A percentile compares a stretch with the other conserved stretches of the same genome.
Conservation (phyloP, 345 rosid genomes). For the Pseudoturritis turrita region DNA sequence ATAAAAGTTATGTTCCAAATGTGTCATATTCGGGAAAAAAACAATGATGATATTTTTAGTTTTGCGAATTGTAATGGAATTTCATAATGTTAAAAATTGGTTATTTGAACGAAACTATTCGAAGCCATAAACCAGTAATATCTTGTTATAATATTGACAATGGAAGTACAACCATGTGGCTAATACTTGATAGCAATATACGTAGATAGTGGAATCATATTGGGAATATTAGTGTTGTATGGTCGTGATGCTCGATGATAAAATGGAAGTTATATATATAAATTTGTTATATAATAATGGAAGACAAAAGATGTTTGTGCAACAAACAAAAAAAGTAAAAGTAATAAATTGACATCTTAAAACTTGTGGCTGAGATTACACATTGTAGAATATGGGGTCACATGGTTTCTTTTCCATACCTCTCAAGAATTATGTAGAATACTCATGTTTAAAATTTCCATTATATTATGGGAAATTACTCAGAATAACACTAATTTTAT, state of each 20-base stretch:
- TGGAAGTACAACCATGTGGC: neutral
- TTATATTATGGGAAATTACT: too few species aligned
- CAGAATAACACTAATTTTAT: too few species aligned
- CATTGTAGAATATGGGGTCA: conserved; percentile 10
- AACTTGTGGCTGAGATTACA: conserved; percentile 18
- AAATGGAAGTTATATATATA: neutral
- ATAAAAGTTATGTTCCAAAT: neutral
- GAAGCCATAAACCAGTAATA: too few species aligned
- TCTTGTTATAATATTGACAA: neutral
- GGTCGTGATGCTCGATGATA: neutral
- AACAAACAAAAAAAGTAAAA: neutral
- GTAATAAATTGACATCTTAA: conserved; percentile 19
- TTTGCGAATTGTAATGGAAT: neutral
- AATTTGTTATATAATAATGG: neutral
- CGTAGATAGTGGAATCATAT: neutral
- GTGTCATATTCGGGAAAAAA: neutral
- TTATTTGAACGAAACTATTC: neutral
- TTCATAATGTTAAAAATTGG: neutral
- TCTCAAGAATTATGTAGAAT: too few species aligned
- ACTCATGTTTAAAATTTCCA: too few species aligned
- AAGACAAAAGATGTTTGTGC: neutral
- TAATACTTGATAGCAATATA: neutral
- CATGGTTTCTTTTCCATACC: conserved; percentile 6
- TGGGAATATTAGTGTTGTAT: neutral
- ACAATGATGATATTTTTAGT: neutral